These are phyloP conservation scores for Hirschioporus abietinus DNA, from an alignment of 768 basidiomycete species.

Conservation along the genomic window DNA sequence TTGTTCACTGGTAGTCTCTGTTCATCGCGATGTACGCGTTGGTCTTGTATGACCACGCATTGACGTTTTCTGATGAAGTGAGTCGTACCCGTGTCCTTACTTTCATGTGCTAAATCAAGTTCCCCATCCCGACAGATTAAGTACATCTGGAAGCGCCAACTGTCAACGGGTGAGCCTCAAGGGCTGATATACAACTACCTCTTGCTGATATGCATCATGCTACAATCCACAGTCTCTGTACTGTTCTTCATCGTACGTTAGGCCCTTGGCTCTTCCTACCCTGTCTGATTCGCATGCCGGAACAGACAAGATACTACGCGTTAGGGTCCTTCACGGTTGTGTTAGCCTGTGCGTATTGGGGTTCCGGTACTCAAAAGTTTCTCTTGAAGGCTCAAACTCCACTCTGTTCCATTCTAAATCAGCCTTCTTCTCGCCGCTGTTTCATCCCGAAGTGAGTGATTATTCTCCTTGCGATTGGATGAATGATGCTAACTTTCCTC, in stretches of 20 bases:
- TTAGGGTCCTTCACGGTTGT: background rate
- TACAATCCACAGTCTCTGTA: background rate
- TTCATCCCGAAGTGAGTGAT: background rate
- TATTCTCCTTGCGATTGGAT: background rate
- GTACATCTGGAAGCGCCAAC: constrained; percentile 1
- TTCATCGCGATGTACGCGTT: background rate
- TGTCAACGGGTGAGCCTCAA: background rate
- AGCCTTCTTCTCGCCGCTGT: constrained; percentile 3
- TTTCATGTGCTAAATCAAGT: background rate
- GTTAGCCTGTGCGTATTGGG: background rate
- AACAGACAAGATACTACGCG: constrained; percentile 1
- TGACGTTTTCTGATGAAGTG: constrained; percentile 1
- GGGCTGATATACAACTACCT: background rate
- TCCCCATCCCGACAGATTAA: background rate
- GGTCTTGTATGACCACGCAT: constrained; percentile 1
- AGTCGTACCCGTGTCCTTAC: background rate
- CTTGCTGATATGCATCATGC: background rate
- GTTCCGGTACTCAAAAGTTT: background rate
- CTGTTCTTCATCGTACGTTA: background rate
- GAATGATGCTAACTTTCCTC: background rate
- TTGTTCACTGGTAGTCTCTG: background rate
- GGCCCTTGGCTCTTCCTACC: background rate
- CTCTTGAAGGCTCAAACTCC: no score
- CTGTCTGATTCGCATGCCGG: background rate
- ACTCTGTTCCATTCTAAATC: background rate